Evolutionary conservation across 192 early-diverging fungal species (phyloP), one percentile per base, ranked within the genome.

Genomic region (Endogone sp.): DNA sequence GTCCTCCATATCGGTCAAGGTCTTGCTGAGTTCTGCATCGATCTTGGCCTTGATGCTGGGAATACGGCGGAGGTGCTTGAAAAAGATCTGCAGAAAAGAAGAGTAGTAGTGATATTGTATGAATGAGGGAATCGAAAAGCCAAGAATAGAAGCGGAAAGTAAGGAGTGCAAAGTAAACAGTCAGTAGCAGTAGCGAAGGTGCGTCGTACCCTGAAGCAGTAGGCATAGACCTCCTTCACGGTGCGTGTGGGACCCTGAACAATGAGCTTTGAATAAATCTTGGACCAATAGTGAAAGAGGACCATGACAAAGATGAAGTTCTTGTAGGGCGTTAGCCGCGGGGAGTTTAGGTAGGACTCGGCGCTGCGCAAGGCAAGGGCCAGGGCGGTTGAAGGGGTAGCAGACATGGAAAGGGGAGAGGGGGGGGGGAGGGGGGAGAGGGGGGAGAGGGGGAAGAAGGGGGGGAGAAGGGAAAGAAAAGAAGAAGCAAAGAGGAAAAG

Each of bases 1-100:
- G 29, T 91, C 83, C 70, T 97, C 90, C 57, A 98, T 90, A n/a
- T 89, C 88, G 62, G 78, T 81, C 63, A 95, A 80, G 21, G 82
- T 82, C 82, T 93, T 95, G 71, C 79, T 84, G 59, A 98, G 84
- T 72, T 95, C 90, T 4, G 75, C 77, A 64, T 93, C 81, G 64
- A 98, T 84, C 25, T 88, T 82, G 3, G 76, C 68, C 73, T 90
- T 84, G 0, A 92, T 83, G 25, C 75, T 73, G 8, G 84, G 84
- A 3, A 85, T 20, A 67, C 71, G 77, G 61, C 77, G 79, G 4
- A 75, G 62, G 60, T 82, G 81, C 55, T 76, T 76, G 72, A 85
- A 85, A 13, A 80, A 72, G 31, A 85, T 59, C 83, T 85, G 68
- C 49, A 2, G 60, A 28, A 65, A 58, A 64, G 1, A 68, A 29